Evolutionary conservation across 108 stramenopile species (phyloP).

Genomic region (Cyclotella atomus): DNA sequence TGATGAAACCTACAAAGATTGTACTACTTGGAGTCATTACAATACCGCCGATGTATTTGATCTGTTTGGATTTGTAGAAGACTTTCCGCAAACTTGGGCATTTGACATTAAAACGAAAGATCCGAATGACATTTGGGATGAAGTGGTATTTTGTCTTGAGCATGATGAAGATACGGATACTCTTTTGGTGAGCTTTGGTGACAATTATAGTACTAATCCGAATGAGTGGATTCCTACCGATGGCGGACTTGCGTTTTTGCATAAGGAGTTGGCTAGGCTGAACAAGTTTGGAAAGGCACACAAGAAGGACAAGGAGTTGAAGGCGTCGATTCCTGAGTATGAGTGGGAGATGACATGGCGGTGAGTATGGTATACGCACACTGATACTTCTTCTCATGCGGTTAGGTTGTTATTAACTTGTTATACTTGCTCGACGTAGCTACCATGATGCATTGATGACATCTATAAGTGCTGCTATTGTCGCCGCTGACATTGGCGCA

Average conservation of each 20-base stretch:
- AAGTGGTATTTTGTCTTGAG: constrained; percentile 38
- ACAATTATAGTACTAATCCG: constrained; percentile 30
- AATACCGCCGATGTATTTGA: constrained; percentile 30
- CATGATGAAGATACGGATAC: constrained; percentile 17
- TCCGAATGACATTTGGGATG: constrained; percentile 28
- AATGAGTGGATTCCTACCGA: constrained; percentile 30
- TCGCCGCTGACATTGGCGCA: constrained; percentile 21
- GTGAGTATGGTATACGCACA: constrained; percentile 16
- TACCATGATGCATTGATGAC: constrained; percentile 38
- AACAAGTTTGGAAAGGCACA: constrained; percentile 9
- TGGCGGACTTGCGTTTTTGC: constrained; percentile 29
- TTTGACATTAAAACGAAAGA: constrained; percentile 22
- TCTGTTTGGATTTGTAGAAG: constrained; percentile 51
- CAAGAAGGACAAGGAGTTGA: constrained; percentile 31
- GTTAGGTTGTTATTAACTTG: not conserved
- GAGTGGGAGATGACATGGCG: constrained; percentile 49
- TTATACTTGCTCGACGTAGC: not conserved
- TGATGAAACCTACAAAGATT: constrained; percentile 34
- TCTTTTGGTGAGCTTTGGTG: constrained; percentile 35
- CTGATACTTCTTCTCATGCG: too few species aligned
- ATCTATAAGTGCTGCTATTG: constrained; percentile 40
- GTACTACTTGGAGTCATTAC: constrained; percentile 29
- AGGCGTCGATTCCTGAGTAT: constrained; percentile 36
- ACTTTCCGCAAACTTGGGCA: constrained; percentile 44
- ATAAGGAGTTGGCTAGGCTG: constrained; percentile 20